These are phyloP conservation scores for Coccinonectria pachysandricola DNA, from an alignment of 2,329 filamentous ascomycete genomes.

Conservation along the genomic window DNA sequence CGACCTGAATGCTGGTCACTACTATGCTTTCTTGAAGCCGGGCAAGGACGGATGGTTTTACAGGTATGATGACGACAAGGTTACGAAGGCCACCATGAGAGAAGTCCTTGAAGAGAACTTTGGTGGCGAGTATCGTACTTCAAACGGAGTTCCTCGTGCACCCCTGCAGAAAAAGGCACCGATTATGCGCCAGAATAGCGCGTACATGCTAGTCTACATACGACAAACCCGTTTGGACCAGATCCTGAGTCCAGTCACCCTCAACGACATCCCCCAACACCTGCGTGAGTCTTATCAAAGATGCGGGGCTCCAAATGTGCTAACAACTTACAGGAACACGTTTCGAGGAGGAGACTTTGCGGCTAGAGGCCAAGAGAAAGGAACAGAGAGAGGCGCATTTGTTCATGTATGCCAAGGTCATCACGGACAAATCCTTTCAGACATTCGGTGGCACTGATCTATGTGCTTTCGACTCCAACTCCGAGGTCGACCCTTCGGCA, in stretches of 20 bases:
- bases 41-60: slow-evolving; percentile 90
- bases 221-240: slow-evolving; percentile 76
- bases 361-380: slow-evolving; percentile 66
- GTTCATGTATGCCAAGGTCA: slow-evolving; percentile 75
- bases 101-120: slow-evolving; percentile 96
- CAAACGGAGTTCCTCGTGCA: slow-evolving; percentile 36
- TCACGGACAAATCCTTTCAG: slow-evolving; percentile 73
- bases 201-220: slow-evolving; percentile 98
- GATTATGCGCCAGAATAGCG: slow-evolving; percentile 63
- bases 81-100: slow-evolving; percentile 83
- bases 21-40: slow-evolving; percentile 95
- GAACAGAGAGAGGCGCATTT: slow-evolving; percentile 92
- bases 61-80: slow-evolving; percentile 93
- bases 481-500: slow-evolving; percentile 56
- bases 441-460: slow-evolving; percentile 79
- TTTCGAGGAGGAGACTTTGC: slow-evolving; percentile 71
- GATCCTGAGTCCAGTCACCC: slow-evolving; percentile 65
- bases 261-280: slow-evolving; percentile 71
- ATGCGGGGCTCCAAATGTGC: no score
- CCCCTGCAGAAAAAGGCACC: slow-evolving; percentile 45
- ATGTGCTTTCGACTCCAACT: slow-evolving; percentile 53
- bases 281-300: slow-evolving; percentile 51
- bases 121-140: slow-evolving; percentile 67
- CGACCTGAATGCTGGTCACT: slow-evolving; percentile 93
- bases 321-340: slow-evolving; percentile 44